phyloP scores from a whole-genome alignment of 768 basidiomycete species.

The Pholiota conissans region DNA sequence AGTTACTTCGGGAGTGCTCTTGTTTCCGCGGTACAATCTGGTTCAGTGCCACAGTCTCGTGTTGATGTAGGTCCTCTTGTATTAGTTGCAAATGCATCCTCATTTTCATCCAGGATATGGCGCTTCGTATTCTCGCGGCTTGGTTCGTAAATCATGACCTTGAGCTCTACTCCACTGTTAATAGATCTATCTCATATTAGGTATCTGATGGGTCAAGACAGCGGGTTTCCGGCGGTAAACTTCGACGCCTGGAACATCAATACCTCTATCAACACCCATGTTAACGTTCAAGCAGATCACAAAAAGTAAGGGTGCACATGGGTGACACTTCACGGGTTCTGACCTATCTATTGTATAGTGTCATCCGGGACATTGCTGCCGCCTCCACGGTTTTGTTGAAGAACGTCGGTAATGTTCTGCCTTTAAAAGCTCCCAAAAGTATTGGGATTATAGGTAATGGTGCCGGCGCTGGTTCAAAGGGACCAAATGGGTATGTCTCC shows the following conservation, averaged over 20 bases:
- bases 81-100: neutral
- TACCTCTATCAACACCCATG: constrained; percentile 38
- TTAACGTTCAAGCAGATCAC: constrained; percentile 62
- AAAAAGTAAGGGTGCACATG: constrained; percentile 36
- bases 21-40: constrained; percentile 57
- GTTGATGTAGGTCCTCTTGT: constrained; percentile 45
- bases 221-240: constrained; percentile 56
- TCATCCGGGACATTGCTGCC: constrained; percentile 60
- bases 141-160: constrained; percentile 38
- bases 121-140: constrained; percentile 66
- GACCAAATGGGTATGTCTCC: constrained; percentile 54
- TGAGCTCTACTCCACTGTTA: neutral
- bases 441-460: constrained; percentile 62
- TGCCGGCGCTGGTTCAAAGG: constrained; percentile 50
- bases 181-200: too few species aligned
- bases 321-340: neutral
- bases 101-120: constrained; percentile 52
- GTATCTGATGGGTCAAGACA: constrained; percentile 57
- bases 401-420: constrained; percentile 45
- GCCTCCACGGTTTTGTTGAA: constrained; percentile 67
- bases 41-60: constrained; percentile 55
- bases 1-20: constrained; percentile 64
- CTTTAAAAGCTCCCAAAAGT: constrained; percentile 44
- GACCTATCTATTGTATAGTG: constrained; percentile 26
- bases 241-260: constrained; percentile 54